Evolutionary conservation across 2,329 filamentous ascomycete species (phyloP).

Genomic region (Sporothrix brasiliensis): DNA sequence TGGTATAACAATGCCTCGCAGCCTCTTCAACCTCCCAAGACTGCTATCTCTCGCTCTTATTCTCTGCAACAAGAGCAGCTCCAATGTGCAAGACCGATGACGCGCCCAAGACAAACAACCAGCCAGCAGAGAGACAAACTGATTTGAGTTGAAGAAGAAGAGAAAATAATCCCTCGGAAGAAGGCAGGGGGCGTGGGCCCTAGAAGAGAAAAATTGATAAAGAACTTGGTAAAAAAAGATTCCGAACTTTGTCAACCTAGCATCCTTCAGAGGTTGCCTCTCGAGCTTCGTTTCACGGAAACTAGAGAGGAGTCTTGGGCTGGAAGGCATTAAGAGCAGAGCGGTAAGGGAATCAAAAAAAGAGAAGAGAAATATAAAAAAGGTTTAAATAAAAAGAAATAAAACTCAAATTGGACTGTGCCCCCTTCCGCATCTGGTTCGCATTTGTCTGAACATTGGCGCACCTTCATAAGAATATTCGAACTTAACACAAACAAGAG

Average conservation of each 20-base stretch:
- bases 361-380: background rate
- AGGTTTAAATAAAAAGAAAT: background rate
- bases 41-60: background rate
- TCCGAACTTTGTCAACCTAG: conserved; percentile 2
- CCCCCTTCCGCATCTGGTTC: background rate
- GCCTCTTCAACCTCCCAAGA: background rate
- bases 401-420: conserved; percentile 6
- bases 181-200: background rate
- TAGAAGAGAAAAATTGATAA: background rate
- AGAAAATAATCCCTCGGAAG: background rate
- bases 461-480: background rate
- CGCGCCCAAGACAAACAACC: background rate
- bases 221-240: background rate
- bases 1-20: background rate
- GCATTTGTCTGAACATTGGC: background rate
- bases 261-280: background rate
- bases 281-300: conserved; percentile 24
- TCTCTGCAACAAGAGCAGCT: background rate
- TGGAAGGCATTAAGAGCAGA: background rate
- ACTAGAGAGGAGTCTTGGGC: background rate
- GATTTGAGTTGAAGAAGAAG: conserved; percentile 9
- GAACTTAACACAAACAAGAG: background rate
- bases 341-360: conserved; percentile 16
- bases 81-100: background rate
- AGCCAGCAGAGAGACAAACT: background rate